Evolutionary conservation across 805 yeast genomes (phyloP).

Genomic region (Candida pini): DNA sequence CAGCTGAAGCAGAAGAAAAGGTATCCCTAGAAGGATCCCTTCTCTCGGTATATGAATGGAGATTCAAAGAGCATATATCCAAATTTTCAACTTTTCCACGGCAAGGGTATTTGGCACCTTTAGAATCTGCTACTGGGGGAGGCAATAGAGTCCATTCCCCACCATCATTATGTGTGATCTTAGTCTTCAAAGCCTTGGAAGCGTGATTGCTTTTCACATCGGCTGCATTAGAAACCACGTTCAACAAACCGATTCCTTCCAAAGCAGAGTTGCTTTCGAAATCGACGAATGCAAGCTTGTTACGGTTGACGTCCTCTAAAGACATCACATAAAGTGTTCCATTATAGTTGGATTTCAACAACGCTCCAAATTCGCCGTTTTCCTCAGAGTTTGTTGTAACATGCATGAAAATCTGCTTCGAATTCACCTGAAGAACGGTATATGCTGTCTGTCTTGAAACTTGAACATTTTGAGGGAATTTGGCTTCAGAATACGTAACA

Average conservation of each 20-base stretch:
- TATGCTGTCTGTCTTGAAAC: slow-evolving; percentile 64
- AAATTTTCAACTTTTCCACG: slow-evolving; percentile 34
- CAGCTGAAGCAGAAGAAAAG: slow-evolving; percentile 81
- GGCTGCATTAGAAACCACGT: slow-evolving; percentile 55
- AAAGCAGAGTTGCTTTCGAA: slow-evolving; percentile 77
- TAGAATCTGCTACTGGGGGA: slow-evolving; percentile 65
- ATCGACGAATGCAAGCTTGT: slow-evolving; percentile 72
- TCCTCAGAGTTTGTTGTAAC: slow-evolving; percentile 56
- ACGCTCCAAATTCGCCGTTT: slow-evolving; percentile 64
- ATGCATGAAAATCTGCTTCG: slow-evolving; percentile 74
- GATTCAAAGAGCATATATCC: slow-evolving; percentile 68
- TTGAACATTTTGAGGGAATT: slow-evolving; percentile 63
- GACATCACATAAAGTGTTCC: slow-evolving; percentile 81
- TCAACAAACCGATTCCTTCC: slow-evolving; percentile 79
- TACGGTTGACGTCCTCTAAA: slow-evolving; percentile 68
- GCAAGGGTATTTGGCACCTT: slow-evolving; percentile 55
- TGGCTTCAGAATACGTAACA: slow-evolving; percentile 63
- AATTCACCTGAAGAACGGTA: slow-evolving; percentile 69
- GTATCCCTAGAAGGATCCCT: slow-evolving; percentile 71
- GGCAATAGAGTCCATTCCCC: slow-evolving; percentile 70
- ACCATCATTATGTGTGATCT: slow-evolving; percentile 86
- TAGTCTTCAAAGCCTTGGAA: slow-evolving; percentile 57
- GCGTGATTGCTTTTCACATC: slow-evolving; percentile 28
- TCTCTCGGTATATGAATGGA: slow-evolving; percentile 90
- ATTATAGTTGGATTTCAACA: slow-evolving; percentile 83